phyloP scores from a whole-genome alignment of 805 yeast species.

The Peterozyma xylosa region DNA sequence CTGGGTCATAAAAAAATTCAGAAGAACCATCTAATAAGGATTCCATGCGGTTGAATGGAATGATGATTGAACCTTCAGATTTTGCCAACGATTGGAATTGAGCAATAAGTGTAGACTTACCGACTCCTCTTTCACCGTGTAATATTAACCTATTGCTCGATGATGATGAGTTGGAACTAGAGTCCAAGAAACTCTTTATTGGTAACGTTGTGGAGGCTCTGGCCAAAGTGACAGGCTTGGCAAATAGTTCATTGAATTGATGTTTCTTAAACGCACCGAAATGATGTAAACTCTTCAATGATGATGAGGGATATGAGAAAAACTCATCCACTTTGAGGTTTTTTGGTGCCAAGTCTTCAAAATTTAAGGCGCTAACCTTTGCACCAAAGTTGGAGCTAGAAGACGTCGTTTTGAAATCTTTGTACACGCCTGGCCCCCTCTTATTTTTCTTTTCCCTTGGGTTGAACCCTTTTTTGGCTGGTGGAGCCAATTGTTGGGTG shows the following conservation, averaged over 20 bases:
- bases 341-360: background rate
- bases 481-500: too few relatives aligned
- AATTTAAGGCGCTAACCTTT: background rate
- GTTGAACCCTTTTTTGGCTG: too few relatives aligned
- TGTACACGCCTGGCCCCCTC: constrained; percentile 6
- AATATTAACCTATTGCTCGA: constrained; percentile 42
- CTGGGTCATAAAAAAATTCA: constrained; percentile 54
- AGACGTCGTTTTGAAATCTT: constrained; percentile 6
- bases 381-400: constrained; percentile 1
- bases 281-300: constrained; percentile 35
- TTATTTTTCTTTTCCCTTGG: too few relatives aligned
- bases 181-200: constrained; percentile 29
- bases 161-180: constrained; percentile 23
- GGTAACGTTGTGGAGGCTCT: constrained; percentile 38
- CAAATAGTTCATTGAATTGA: constrained; percentile 63
- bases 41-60: constrained; percentile 60
- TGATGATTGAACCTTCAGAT: constrained; percentile 34
- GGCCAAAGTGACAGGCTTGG: constrained; percentile 51
- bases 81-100: constrained; percentile 60
- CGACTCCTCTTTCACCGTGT: constrained; percentile 70
- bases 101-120: constrained; percentile 66
- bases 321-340: background rate
- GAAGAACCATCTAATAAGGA: constrained; percentile 62
- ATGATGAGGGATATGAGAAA: constrained; percentile 27
- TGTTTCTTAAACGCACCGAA: constrained; percentile 60